Conservation (phyloP, 345 rosid species). For the Toxicodendron radicans region DNA sequence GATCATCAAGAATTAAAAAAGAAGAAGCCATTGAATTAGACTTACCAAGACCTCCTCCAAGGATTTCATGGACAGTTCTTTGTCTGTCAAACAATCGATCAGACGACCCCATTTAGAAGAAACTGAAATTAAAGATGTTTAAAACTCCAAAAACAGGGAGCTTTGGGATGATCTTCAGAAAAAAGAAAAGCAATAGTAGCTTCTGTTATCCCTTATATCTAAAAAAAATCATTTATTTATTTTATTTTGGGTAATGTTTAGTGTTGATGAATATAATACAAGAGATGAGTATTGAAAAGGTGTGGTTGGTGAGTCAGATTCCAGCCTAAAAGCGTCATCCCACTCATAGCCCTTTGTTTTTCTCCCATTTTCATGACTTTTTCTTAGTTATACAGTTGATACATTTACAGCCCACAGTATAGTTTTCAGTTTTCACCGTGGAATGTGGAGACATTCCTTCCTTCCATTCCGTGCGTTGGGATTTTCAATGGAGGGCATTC, state of each 20-base stretch:
- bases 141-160: constrained; percentile 20
- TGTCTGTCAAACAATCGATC: constrained; percentile 65
- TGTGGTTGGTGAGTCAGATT: constrained; percentile 30
- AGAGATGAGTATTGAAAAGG: constrained; percentile 15
- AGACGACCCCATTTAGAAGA: constrained; percentile 57
- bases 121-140: constrained; percentile 41
- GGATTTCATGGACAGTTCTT: constrained; percentile 68
- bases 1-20: constrained; percentile 4
- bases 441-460: background rate
- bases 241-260: background rate
- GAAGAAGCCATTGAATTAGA: constrained; percentile 1
- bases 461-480: background rate
- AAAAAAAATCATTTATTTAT: background rate
- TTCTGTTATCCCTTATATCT: constrained; percentile 5
- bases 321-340: constrained; percentile 67
- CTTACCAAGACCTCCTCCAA: constrained; percentile 84
- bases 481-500: background rate
- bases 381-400: too few species aligned
- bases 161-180: constrained; percentile 19
- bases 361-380: background rate
- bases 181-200: constrained; percentile 10
- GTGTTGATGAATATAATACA: background rate
- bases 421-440: background rate
- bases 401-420: background rate
- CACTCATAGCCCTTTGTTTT: constrained; percentile 26